These are phyloP conservation scores for Rauvolfia tetraphylla DNA, from an alignment of 257 asterid genomes.

Conservation along the genomic window DNA sequence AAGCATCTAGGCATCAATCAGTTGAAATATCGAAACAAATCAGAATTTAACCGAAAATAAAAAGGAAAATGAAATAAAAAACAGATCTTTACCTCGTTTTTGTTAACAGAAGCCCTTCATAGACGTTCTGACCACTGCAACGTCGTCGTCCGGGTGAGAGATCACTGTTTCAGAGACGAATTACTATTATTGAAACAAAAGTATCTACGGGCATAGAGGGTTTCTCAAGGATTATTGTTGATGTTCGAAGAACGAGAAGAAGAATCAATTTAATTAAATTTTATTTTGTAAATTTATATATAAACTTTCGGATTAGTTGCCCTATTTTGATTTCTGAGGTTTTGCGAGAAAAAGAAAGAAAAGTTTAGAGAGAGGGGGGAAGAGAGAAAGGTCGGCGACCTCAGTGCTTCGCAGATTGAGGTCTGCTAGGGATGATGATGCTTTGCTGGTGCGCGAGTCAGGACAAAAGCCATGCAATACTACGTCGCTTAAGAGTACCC, in stretches of 20 bases:
- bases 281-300: slow-evolving; percentile 2
- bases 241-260: not conserved
- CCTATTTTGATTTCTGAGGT: not conserved
- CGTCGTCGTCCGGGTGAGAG: slow-evolving; percentile 21
- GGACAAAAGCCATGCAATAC: not conserved
- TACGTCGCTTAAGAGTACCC: not conserved
- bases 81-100: slow-evolving; percentile 8
- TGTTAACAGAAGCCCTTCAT: slow-evolving; percentile 6
- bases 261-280: not conserved
- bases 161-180: not conserved
- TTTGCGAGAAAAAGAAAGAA: slow-evolving; percentile 20
- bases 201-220: not conserved
- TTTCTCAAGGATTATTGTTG: not conserved
- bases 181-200: not conserved
- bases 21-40: not conserved
- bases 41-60: not conserved
- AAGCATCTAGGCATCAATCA: not conserved
- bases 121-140: slow-evolving; percentile 14
- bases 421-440: not conserved
- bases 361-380: not conserved
- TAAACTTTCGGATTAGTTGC: not conserved
- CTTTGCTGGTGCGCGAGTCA: too few relatives aligned
- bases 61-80: not conserved
- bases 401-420: not conserved
- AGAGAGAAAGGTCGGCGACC: slow-evolving; percentile 23